Percentiles rank a stretch among this genome's conserved stretches.
phyloP scores from a whole-genome alignment of 306 rosid species.

The Canavalia gladiata region DNA sequence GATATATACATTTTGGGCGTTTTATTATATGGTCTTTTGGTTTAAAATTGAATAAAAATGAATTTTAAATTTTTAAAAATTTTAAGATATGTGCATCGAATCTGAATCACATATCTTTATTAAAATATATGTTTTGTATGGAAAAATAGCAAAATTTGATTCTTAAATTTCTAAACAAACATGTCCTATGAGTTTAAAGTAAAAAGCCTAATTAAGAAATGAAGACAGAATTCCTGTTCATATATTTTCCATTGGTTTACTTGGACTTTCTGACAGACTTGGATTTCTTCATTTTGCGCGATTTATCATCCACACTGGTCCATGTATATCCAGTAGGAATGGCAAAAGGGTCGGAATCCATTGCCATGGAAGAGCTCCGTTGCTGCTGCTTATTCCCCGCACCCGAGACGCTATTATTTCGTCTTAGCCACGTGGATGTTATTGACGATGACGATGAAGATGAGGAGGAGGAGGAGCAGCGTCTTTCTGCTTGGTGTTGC shows the following conservation, averaged over 20 bases:
- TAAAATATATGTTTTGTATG: too few species aligned
- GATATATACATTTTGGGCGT: conserved; percentile 41
- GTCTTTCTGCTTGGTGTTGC: conserved; percentile 47
- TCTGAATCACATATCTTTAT: too few species aligned
- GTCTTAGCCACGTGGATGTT: conserved; percentile 71
- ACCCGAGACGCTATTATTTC: conserved; percentile 63
- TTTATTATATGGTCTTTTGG: not conserved
- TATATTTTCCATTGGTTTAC: conserved; percentile 12
- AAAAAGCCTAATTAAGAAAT: not conserved
- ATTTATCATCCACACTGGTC: conserved; percentile 75
- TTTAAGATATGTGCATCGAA: too few species aligned
- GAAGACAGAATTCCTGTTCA: conserved; percentile 20
- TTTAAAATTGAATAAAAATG: too few species aligned
- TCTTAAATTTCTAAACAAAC: too few species aligned
- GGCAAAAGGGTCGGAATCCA: conserved; percentile 77
- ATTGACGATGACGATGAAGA: conserved; percentile 33
- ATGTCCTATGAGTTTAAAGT: too few species aligned
- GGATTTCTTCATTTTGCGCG: conserved; percentile 75
- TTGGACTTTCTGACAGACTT: conserved; percentile 78
- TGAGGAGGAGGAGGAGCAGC: conserved; percentile 7
- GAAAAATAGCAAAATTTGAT: too few species aligned
- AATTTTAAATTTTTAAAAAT: too few species aligned
- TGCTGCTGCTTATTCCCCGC: conserved; percentile 57
- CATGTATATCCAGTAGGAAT: conserved; percentile 89
- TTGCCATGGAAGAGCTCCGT: conserved; percentile 41